Percentiles rank a stretch among this genome's conserved stretches.
Conservation (phyloP, 805 yeast species). For the Yarrowia phangngaensis region DNA sequence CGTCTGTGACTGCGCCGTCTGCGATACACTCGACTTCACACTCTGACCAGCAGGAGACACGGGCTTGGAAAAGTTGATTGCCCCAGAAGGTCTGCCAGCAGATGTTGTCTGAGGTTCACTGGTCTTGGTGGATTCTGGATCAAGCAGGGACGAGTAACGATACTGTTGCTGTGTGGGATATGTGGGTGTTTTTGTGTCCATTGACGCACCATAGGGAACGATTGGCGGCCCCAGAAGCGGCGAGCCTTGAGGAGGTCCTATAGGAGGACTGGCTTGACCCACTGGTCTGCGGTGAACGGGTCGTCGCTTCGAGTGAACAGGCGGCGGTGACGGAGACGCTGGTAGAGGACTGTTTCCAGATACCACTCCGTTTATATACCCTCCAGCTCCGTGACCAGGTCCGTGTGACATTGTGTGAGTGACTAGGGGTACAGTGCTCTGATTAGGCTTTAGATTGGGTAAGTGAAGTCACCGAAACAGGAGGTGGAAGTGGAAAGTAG, state of each 20-base stretch:
- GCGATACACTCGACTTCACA: not conserved
- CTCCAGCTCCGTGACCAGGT: constrained; percentile 23
- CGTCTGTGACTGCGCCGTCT: not conserved
- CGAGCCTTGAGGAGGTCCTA: not conserved
- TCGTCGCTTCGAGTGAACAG: constrained; percentile 28
- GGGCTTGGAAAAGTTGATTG: constrained; percentile 22
- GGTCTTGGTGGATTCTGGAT: constrained; percentile 7
- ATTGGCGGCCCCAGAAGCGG: constrained; percentile 20
- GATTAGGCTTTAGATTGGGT: not conserved
- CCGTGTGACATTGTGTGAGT: constrained; percentile 20
- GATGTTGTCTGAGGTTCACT: constrained; percentile 15
- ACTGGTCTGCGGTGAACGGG: constrained; percentile 30
- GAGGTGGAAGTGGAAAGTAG: too few species aligned
- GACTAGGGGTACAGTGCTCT: too few species aligned
- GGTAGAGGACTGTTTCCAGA: constrained; percentile 26
- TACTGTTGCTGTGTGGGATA: constrained; percentile 9
- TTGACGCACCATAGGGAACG: constrained; percentile 11
- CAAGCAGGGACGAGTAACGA: constrained; percentile 19
- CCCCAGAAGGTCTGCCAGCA: constrained; percentile 12
- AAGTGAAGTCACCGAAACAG: too few species aligned
- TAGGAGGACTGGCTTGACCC: constrained; percentile 3
- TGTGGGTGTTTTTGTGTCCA: not conserved
- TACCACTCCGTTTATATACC: constrained; percentile 22
- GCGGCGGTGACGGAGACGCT: constrained; percentile 27
- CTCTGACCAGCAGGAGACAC: constrained; percentile 12